These are phyloP conservation scores for Umbelopsis sp. DNA, from an alignment of 371 early-diverging fungal genomes.

Conservation along the genomic window DNA sequence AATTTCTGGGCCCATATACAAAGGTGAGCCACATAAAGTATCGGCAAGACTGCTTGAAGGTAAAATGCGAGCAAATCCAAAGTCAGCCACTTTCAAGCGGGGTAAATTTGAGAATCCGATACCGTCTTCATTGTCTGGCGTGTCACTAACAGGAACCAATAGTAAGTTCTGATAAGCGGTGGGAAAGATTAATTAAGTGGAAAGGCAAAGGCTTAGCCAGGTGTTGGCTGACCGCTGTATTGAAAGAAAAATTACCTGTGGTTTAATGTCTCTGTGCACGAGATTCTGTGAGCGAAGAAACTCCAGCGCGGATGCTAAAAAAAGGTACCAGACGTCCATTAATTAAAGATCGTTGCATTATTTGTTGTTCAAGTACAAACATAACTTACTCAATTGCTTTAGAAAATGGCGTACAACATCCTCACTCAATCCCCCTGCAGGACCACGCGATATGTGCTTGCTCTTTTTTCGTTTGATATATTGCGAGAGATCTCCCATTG, in stretches of 20 bases:
- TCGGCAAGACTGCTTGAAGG: conserved; percentile 85
- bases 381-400: conserved; percentile 75
- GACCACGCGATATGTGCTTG: conserved; percentile 41
- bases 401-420: conserved; percentile 81
- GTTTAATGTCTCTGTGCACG: conserved; percentile 98
- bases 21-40: conserved; percentile 93
- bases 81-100: conserved; percentile 91
- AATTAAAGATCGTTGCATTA: not conserved
- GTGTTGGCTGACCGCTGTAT: too few relatives aligned
- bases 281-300: conserved; percentile 84
- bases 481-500: conserved; percentile 87
- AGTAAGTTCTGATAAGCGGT: conserved; percentile 74
- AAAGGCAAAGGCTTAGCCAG: too few relatives aligned
- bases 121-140: conserved; percentile 37
- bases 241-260: conserved; percentile 63
- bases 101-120: conserved; percentile 62
- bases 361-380: too few relatives aligned
- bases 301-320: conserved; percentile 76
- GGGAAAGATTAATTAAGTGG: too few relatives aligned
- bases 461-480: conserved; percentile 78
- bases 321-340: conserved; percentile 23
- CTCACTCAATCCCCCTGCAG: conserved; percentile 79
- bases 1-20: conserved; percentile 98
- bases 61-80: conserved; percentile 94
- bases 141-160: conserved; percentile 54